A percentile compares a stretch with the other conserved stretches of the same genome.
Conservation (phyloP, 1,284 basidiomycete species). For the Ustilago lituana region DNA sequence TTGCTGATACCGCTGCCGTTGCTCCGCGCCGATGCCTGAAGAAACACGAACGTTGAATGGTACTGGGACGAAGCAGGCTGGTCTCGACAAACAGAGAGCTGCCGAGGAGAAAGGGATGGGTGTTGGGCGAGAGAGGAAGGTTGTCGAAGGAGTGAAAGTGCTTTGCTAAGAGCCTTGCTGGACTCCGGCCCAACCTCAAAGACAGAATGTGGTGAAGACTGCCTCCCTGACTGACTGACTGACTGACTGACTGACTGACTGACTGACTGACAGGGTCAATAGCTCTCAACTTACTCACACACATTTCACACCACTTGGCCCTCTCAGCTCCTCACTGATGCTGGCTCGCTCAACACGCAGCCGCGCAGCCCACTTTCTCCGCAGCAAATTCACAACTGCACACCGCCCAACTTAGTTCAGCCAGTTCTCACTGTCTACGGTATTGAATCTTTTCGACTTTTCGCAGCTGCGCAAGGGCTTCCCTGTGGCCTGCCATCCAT, state of each 20-base stretch:
- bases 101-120: conserved; percentile 1
- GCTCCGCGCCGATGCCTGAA: conserved; percentile 12
- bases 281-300: conserved; percentile 10
- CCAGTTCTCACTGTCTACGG: not conserved
- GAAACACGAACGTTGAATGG: conserved; percentile 13
- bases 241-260: conserved; percentile 14
- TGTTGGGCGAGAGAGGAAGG: not conserved
- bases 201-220: conserved; percentile 5
- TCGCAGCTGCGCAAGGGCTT: not conserved
- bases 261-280: conserved; percentile 22
- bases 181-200: conserved; percentile 18
- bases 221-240: conserved; percentile 11
- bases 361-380: not conserved
- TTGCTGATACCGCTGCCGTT: conserved; percentile 9
- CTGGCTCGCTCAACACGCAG: conserved; percentile 2
- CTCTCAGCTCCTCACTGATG: conserved; percentile 1
- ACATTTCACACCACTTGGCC: not conserved
- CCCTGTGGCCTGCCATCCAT: too few species aligned
- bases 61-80: conserved; percentile 6
- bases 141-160: not conserved
- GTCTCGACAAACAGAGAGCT: conserved; percentile 8
- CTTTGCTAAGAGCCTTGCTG: conserved; percentile 4
- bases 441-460: conserved; percentile 4
- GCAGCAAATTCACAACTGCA: not conserved
- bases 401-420: not conserved